These are phyloP conservation scores for Lagerstroemia speciosa DNA, from an alignment of 345 rosid species.

Conservation along the genomic window DNA sequence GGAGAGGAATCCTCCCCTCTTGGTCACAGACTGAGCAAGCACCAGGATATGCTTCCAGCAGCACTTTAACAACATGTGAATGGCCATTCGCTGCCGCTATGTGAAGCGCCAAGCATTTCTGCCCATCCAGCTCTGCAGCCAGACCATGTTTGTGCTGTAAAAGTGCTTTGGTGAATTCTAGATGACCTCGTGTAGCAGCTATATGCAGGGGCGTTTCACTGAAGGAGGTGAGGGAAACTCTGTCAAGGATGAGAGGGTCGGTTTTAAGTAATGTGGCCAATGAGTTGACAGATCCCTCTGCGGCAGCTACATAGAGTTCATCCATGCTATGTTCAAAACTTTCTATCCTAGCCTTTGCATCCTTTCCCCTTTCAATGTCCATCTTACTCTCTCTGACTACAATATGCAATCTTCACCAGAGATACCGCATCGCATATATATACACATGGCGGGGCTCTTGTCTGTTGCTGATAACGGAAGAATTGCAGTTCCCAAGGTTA, in stretches of 20 bases:
- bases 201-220: conserved; percentile 11
- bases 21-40: conserved; percentile 2
- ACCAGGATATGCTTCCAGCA: conserved; percentile 1
- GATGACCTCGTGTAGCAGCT: conserved; percentile 16
- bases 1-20: conserved; percentile 22
- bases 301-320: conserved; percentile 9
- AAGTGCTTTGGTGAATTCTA: conserved; percentile 11
- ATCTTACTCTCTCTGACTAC: neutral
- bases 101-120: conserved; percentile 18
- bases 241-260: conserved; percentile 14
- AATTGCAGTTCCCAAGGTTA: no score
- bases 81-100: conserved; percentile 18
- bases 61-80: conserved; percentile 6
- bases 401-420: no score
- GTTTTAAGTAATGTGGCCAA: conserved; percentile 7
- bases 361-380: neutral
- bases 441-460: no score
- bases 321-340: neutral
- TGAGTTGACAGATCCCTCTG: conserved; percentile 9
- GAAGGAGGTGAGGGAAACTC: conserved; percentile 15
- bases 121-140: conserved; percentile 10
- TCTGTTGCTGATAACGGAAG: no score
- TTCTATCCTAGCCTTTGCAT: neutral
- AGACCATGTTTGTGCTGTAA: conserved; percentile 9
- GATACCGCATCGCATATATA: no score